Percentiles rank a stretch among this genome's conserved stretches.
Evolutionary conservation across 139 green algal genomes (phyloP).

Genomic region (Mychonastes homosphaera): DNA sequence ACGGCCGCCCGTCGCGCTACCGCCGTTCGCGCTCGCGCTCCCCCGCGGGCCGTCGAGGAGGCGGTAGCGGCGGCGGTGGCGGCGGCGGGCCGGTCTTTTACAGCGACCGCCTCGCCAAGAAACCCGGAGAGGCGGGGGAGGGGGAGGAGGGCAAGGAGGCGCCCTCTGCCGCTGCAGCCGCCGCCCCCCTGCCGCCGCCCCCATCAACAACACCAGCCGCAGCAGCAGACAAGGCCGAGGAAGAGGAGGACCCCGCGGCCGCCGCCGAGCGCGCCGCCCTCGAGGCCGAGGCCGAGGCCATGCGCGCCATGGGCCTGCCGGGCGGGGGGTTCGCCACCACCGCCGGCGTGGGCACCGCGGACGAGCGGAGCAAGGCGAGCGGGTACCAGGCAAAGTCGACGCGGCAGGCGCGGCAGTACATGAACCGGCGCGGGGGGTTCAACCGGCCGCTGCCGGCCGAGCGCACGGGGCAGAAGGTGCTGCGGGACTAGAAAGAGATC

Average conservation of each 20-base stretch:
- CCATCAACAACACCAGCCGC: not conserved
- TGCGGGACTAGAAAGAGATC: slow-evolving; percentile 29
- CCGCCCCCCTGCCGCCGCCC: not conserved
- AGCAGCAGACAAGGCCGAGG: slow-evolving; percentile 9
- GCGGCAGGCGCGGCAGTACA: slow-evolving; percentile 76
- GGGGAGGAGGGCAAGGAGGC: not conserved
- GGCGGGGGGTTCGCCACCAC: slow-evolving; percentile 73
- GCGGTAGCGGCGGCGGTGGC: too few species aligned
- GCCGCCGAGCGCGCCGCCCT: slow-evolving; percentile 6
- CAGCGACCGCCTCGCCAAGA: too few species aligned
- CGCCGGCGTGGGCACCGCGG: slow-evolving; percentile 63
- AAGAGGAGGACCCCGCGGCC: slow-evolving; percentile 17
- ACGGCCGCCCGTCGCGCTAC: too few species aligned
- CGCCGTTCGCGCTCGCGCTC: too few species aligned
- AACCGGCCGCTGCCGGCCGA: slow-evolving; percentile 77
- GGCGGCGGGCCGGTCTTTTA: not conserved
- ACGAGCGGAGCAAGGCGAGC: slow-evolving; percentile 51
- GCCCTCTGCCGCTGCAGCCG: not conserved
- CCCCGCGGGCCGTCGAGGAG: too few species aligned
- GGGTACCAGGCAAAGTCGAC: slow-evolving; percentile 58
- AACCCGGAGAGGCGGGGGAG: too few species aligned
- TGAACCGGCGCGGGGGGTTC: slow-evolving; percentile 88
- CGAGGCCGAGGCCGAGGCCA: slow-evolving; percentile 73
- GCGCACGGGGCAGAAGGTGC: slow-evolving; percentile 53
- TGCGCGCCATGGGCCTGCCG: slow-evolving; percentile 78